Evolutionary conservation across 2,329 filamentous ascomycete species (phyloP).

Genomic region (Ophiocordyceps robertsii): DNA sequence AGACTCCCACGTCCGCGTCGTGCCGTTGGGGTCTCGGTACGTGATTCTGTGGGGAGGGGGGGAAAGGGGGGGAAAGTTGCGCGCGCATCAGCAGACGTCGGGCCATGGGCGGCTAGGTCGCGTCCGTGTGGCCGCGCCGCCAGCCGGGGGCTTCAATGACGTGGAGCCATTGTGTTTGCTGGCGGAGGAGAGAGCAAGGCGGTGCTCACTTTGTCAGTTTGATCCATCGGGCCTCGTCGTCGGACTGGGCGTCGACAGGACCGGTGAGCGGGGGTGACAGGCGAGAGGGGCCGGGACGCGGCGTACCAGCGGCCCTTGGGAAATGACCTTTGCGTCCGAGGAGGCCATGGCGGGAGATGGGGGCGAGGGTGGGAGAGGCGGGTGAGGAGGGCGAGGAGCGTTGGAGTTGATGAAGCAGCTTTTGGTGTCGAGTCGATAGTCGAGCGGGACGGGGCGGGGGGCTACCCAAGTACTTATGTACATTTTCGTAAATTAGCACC

Average conservation of each 20-base stretch:
- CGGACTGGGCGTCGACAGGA: constrained; percentile 18
- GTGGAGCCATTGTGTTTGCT: too few relatives aligned
- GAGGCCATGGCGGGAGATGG: constrained; percentile 22
- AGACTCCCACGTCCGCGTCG: constrained; percentile 54
- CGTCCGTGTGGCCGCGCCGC: too few relatives aligned
- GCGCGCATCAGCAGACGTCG: neutral
- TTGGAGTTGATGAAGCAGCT: too few relatives aligned
- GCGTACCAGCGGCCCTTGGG: constrained; percentile 30
- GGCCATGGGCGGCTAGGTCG: neutral
- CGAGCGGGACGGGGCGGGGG: too few relatives aligned
- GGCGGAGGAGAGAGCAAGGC: too few relatives aligned
- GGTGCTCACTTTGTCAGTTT: constrained; percentile 39
- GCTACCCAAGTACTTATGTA: too few relatives aligned
- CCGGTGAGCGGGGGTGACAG: neutral
- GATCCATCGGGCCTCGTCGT: constrained; percentile 44
- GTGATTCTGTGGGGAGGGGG: constrained; percentile 30
- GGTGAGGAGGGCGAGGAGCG: too few relatives aligned
- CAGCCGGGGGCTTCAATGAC: too few relatives aligned
- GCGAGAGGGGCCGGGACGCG: neutral
- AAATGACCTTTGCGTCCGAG: constrained; percentile 27
- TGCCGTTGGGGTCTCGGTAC: constrained; percentile 50
- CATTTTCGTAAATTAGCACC: too few relatives aligned
- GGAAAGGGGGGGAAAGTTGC: neutral
- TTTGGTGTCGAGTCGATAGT: too few relatives aligned
- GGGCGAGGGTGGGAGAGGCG: too few relatives aligned